Evolutionary conservation across 306 rosid genomes (phyloP).

Genomic region (Trifolium pratense): DNA sequence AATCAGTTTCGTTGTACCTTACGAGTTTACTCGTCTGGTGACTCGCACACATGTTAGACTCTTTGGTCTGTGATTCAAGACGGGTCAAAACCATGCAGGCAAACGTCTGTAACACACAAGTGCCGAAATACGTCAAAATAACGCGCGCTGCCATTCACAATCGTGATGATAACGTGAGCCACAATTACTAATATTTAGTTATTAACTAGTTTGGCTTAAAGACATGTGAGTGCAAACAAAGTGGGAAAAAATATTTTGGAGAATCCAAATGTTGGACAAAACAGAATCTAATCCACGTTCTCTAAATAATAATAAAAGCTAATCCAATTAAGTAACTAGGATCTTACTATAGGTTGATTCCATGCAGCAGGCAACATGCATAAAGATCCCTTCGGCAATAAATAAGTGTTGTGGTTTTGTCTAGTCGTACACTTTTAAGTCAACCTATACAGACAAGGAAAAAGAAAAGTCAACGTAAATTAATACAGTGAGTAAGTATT

Average conservation of each 20-base stretch:
- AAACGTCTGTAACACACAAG: too few species aligned
- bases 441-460: neutral
- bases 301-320: neutral
- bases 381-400: constrained; percentile 37
- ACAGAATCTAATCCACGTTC: neutral
- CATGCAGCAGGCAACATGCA: constrained; percentile 15
- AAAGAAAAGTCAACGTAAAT: too few species aligned
- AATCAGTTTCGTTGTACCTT: too few species aligned
- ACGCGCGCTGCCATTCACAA: too few species aligned
- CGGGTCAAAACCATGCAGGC: too few species aligned
- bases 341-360: constrained; percentile 25
- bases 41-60: too few species aligned
- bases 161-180: too few species aligned
- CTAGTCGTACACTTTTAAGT: neutral
- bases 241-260: neutral
- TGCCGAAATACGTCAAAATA: too few species aligned
- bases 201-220: neutral
- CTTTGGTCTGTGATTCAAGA: too few species aligned
- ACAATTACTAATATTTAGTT: too few species aligned
- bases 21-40: too few species aligned
- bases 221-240: neutral
- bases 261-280: neutral
- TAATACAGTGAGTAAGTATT: too few species aligned
- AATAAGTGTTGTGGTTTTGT: neutral
- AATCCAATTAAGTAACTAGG: neutral